These are phyloP conservation scores for Mortierella sp. DNA, from an alignment of 371 early-diverging fungal genomes.

Conservation along the genomic window DNA sequence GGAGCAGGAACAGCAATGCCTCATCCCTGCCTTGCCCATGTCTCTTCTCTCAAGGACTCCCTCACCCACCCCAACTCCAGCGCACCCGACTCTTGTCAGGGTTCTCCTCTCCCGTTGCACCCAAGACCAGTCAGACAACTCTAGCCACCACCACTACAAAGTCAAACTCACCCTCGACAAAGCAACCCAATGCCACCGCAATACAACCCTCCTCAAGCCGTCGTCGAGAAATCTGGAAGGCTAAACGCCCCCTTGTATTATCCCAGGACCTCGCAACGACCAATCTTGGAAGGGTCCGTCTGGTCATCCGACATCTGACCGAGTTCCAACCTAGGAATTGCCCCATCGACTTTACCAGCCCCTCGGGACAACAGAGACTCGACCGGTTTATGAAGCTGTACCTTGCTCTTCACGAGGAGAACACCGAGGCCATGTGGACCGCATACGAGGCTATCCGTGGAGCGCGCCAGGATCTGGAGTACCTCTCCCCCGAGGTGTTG, in stretches of 20 bases:
- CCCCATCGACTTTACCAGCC: background rate
- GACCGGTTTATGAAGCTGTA: conserved; percentile 21
- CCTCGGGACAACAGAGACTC: conserved; percentile 11
- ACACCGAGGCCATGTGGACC: conserved; percentile 36
- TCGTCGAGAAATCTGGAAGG: background rate
- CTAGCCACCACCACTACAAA: background rate
- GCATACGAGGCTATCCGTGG: conserved; percentile 31
- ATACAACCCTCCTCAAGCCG: background rate
- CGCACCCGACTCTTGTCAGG: background rate
- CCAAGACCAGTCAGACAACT: background rate
- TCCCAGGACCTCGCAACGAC: background rate
- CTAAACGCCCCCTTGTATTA: background rate
- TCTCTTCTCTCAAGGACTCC: background rate
- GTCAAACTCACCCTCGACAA: background rate
- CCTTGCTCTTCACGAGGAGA: conserved; percentile 20
- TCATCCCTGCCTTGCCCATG: background rate
- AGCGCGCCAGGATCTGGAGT: conserved; percentile 1
- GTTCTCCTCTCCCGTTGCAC: background rate
- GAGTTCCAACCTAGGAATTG: conserved; percentile 5
- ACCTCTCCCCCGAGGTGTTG: conserved; percentile 25
- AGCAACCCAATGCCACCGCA: background rate
- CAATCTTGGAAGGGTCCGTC: background rate
- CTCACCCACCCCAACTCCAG: background rate
- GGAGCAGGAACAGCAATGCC: background rate
- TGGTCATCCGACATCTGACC: conserved; percentile 25